These are phyloP conservation scores for Camelina neglecta DNA, from an alignment of 345 rosid genomes.

Conservation along the genomic window DNA sequence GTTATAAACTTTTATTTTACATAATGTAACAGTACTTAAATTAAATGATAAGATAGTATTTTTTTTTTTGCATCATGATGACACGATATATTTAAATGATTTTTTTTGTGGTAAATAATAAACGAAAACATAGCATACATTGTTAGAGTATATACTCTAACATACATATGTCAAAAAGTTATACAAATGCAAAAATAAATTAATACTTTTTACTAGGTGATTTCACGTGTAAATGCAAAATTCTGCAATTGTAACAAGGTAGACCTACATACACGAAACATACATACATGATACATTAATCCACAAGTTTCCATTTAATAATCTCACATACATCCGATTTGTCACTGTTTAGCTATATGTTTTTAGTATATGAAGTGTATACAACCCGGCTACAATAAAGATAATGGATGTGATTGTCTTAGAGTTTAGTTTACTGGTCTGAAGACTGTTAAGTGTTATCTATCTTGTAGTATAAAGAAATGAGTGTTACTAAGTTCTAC, in stretches of 20 bases:
- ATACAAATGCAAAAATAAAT: not conserved
- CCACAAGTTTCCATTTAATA: not conserved
- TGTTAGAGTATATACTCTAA: too few relatives aligned
- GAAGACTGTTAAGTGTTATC: not conserved
- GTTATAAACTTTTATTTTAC: not conserved
- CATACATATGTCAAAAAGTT: not conserved
- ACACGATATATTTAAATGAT: not conserved
- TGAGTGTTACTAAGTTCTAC: slow-evolving; percentile 11
- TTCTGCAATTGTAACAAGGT: not conserved
- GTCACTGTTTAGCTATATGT: not conserved
- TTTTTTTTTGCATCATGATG: not conserved
- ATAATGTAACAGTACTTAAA: too few relatives aligned
- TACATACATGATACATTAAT: not conserved
- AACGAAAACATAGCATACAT: not conserved
- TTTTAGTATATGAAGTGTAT: not conserved
- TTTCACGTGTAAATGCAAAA: not conserved
- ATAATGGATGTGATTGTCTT: not conserved
- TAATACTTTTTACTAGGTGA: not conserved
- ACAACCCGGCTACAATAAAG: not conserved
- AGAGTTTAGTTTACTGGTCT: slow-evolving; percentile 14
- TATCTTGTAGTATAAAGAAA: slow-evolving; percentile 21
- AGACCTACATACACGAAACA: not conserved
- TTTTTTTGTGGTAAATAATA: not conserved
- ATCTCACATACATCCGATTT: slow-evolving; percentile 6
- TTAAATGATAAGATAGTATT: not conserved